These are phyloP conservation scores for Lactuca saligna DNA, from an alignment of 129 eudicot species.

Conservation along the genomic window DNA sequence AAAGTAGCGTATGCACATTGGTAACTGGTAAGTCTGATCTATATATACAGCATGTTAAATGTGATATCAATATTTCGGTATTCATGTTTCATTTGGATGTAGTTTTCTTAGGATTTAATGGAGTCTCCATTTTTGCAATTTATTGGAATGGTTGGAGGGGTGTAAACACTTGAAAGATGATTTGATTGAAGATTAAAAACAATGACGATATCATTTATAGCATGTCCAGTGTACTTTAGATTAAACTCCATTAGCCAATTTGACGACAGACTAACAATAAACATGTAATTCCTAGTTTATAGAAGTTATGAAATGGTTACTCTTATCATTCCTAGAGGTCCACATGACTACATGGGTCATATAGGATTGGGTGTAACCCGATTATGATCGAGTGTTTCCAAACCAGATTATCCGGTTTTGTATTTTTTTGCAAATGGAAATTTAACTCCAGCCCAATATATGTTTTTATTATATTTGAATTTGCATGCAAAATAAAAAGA, in stretches of 20 bases:
- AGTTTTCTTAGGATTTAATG: neutral
- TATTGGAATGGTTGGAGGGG: neutral
- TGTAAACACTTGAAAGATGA: neutral
- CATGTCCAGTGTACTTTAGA: neutral
- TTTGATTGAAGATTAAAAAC: conserved; percentile 7
- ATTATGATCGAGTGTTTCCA: too few relatives aligned
- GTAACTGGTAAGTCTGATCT: conserved; percentile 20
- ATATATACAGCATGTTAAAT: neutral
- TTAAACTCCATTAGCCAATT: neutral
- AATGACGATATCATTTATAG: neutral
- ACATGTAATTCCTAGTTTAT: neutral
- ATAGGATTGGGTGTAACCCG: too few relatives aligned
- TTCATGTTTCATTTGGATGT: too few relatives aligned
- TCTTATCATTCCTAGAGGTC: too few relatives aligned
- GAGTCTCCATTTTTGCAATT: neutral
- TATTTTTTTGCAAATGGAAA: too few relatives aligned
- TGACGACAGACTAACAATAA: neutral
- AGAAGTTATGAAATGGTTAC: too few relatives aligned
- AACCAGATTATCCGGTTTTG: too few relatives aligned
- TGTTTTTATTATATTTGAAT: too few relatives aligned
- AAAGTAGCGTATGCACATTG: conserved; percentile 27
- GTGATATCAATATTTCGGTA: too few relatives aligned
- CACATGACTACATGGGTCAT: too few relatives aligned
- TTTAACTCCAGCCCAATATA: too few relatives aligned
- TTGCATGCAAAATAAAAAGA: too few relatives aligned